A percentile compares a stretch with the other conserved stretches of the same genome.
Evolutionary conservation across 495 filamentous ascomycete genomes (phyloP).

Genomic region (Cladorrhinum samala): DNA sequence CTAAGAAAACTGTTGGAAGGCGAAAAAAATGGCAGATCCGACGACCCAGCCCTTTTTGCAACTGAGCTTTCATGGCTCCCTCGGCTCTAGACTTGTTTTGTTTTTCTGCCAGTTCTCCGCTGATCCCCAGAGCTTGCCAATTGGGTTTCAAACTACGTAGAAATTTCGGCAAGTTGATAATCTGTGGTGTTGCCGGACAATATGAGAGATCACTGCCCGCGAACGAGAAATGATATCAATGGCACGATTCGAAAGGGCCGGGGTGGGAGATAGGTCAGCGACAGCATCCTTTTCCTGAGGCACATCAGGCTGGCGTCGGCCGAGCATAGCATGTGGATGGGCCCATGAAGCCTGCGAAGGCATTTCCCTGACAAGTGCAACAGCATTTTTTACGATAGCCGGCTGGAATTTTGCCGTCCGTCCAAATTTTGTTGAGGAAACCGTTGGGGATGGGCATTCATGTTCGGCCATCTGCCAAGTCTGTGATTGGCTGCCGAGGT

Average conservation of each 20-base stretch:
- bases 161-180: not conserved
- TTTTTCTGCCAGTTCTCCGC: too few species aligned
- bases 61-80: too few species aligned
- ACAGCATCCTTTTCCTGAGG: not conserved
- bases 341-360: slow-evolving; percentile 13
- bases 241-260: slow-evolving; percentile 10
- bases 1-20: not conserved
- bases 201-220: too few species aligned
- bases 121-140: not conserved
- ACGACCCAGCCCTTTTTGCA: not conserved
- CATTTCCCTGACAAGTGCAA: slow-evolving; percentile 7
- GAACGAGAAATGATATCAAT: too few species aligned
- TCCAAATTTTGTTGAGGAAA: slow-evolving; percentile 32
- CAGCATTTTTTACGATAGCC: not conserved
- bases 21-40: not conserved
- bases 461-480: not conserved
- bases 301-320: slow-evolving; percentile 18
- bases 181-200: too few species aligned
- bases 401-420: slow-evolving; percentile 16
- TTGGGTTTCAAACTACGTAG: not conserved
- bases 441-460: slow-evolving; percentile 24
- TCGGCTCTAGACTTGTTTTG: too few species aligned
- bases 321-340: slow-evolving; percentile 22
- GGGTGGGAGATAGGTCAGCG: not conserved
- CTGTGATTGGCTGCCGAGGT: slow-evolving; percentile 10